phyloP scores from a whole-genome alignment of 2,329 filamentous ascomycete genomes.

The Huntiella decipiens region DNA sequence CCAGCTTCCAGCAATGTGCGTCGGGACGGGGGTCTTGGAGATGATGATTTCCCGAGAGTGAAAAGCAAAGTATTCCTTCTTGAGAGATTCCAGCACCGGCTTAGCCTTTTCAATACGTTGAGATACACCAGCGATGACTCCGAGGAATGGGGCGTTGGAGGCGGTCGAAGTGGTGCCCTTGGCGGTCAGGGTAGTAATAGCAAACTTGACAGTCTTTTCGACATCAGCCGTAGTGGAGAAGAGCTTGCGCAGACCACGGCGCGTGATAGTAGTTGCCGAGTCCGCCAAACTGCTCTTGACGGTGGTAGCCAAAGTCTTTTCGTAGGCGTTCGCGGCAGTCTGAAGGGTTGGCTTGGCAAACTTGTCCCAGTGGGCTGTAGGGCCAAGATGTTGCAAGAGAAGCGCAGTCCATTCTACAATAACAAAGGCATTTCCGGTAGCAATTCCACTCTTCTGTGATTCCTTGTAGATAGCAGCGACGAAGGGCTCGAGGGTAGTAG shows the following conservation, averaged over 20 bases:
- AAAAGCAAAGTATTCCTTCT: conserved; percentile 59
- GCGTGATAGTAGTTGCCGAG: conserved; percentile 58
- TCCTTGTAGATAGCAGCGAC: conserved; percentile 51
- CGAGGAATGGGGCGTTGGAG: conserved; percentile 60
- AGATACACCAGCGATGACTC: conserved; percentile 73
- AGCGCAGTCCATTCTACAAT: conserved; percentile 78
- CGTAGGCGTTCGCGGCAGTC: conserved; percentile 53
- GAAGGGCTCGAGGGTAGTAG: conserved; percentile 41
- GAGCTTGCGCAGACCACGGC: conserved; percentile 59
- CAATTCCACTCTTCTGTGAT: conserved; percentile 56
- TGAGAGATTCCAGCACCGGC: conserved; percentile 38
- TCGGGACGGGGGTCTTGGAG: conserved; percentile 51
- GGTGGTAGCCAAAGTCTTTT: conserved; percentile 53
- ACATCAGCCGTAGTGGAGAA: conserved; percentile 40
- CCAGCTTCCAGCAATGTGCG: conserved; percentile 54
- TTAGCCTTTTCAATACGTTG: conserved; percentile 48
- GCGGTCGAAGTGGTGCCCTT: conserved; percentile 46
- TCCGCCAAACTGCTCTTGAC: conserved; percentile 46
- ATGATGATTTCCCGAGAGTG: conserved; percentile 72
- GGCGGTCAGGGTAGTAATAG: conserved; percentile 46
- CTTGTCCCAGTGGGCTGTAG: conserved; percentile 41
- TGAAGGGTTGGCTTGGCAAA: conserved; percentile 47
- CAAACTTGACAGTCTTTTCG: conserved; percentile 40
- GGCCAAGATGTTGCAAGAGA: conserved; percentile 52
- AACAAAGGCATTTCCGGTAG: conserved; percentile 66